Evolutionary conservation across 139 green algal genomes (phyloP).

Genomic region (Pleodorina starrii): DNA sequence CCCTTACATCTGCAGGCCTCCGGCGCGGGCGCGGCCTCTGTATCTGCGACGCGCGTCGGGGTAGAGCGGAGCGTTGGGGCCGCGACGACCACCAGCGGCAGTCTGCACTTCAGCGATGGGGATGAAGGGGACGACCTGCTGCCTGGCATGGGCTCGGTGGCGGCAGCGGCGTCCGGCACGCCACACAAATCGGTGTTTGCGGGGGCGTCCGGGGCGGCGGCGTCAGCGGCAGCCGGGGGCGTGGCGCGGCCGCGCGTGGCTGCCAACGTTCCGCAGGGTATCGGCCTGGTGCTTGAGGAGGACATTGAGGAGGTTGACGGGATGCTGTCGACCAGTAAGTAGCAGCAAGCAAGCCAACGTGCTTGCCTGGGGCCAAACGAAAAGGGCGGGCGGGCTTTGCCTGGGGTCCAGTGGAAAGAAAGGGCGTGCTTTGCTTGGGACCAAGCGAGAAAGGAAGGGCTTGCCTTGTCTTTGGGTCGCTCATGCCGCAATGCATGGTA

Average conservation of each 20-base stretch:
- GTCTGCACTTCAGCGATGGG: conserved; percentile 27
- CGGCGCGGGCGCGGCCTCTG: neutral
- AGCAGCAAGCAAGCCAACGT: too few relatives aligned
- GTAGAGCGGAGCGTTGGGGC: neutral
- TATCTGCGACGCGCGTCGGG: neutral
- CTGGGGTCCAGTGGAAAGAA: too few relatives aligned
- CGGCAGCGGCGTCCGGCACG: neutral
- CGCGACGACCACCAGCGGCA: conserved; percentile 10
- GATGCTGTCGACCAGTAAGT: conserved; percentile 36
- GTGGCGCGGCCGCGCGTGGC: neutral
- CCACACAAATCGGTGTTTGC: neutral
- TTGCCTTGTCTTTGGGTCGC: too few relatives aligned
- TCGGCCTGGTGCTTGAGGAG: conserved; percentile 45
- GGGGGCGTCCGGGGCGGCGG: neutral
- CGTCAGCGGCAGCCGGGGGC: neutral
- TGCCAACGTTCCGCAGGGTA: neutral
- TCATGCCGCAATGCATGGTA: too few relatives aligned
- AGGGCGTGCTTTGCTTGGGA: too few relatives aligned
- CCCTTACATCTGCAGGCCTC: neutral
- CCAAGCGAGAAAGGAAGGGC: too few relatives aligned
- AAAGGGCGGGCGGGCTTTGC: too few relatives aligned
- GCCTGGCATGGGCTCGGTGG: neutral
- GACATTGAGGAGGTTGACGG: conserved; percentile 48
- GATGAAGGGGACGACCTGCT: conserved; percentile 24
- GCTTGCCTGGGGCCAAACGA: too few relatives aligned